Base-by-base conservation (phyloP, 345 rosid species). In the Rhodomyrtus tomentosa region DNA sequence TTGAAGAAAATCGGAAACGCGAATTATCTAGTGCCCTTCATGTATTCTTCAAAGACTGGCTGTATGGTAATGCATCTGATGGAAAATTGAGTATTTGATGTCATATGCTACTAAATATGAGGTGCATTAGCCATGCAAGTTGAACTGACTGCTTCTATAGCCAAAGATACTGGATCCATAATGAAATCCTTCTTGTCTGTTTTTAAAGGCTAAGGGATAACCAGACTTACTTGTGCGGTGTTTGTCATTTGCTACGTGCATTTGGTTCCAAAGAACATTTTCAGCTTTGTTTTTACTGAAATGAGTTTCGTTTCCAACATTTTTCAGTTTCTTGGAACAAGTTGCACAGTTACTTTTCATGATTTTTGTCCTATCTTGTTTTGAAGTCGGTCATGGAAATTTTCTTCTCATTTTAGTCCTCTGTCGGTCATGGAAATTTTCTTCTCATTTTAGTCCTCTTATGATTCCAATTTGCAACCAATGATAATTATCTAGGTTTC, bases 21-120 rank as follows among this genome's bases (percentile, higher is more conserved):
- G 99, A 98, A 89, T 84, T 98, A 55, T 95, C 99, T 3, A 88
- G 87, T 87, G 99, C 99, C 53, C 92, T 98, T 76, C 99, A 98
- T 90, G 90, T 94, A 48, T 92, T 92, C 90, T 98, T 98, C 92
- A 96, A 94, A 86, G 99, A 98, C 88, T 96, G 99, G 99, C 91
- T 98, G 81, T 96, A 98, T 74, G 97, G 99, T 98, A 95, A 89
- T 68, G 76, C 45, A 24, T 68, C 45, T 68, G 76, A 36, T 36
- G 76, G 40, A 36, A 55, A 56, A 80, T 25, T 54, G 52, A 53
- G 82, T 81, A 73, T 51, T 14, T 74, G 68, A 29, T 40, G 18
- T 62, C 55, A n/a, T 53, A 14, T 79, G 50, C 55, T 62, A 52
- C 42, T 83, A 49, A 50, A 48, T 50, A 29, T 51, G 54, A 40